These are phyloP conservation scores for Carex kokanica DNA, from an alignment of 176 grass and related monocot species.

Conservation along the genomic window DNA sequence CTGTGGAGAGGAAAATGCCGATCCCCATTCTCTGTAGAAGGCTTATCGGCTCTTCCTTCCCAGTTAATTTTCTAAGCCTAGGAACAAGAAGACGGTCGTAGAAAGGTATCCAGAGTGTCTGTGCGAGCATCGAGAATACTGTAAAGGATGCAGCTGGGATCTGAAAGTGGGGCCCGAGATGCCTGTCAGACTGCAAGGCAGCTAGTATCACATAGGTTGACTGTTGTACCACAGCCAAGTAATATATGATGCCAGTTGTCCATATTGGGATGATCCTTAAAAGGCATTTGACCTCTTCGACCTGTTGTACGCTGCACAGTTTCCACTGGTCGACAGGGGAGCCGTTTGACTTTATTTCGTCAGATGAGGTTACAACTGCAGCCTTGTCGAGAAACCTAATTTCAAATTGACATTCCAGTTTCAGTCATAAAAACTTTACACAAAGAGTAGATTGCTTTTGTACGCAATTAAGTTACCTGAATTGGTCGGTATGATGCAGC, in stretches of 20 bases:
- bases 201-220: slow-evolving; percentile 76
- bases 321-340: slow-evolving; percentile 45
- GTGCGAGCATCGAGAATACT: slow-evolving; percentile 81
- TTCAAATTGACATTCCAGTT: neutral
- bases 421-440: neutral
- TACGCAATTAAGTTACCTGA: slow-evolving; percentile 31
- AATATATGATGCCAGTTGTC: slow-evolving; percentile 85
- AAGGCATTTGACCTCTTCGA: slow-evolving; percentile 89
- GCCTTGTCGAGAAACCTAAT: slow-evolving; percentile 74
- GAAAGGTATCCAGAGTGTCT: slow-evolving; percentile 81
- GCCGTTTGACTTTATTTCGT: slow-evolving; percentile 43
- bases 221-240: slow-evolving; percentile 86
- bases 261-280: slow-evolving; percentile 74
- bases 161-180: slow-evolving; percentile 53
- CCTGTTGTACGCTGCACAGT: slow-evolving; percentile 81
- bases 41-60: slow-evolving; percentile 55
- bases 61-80: slow-evolving; percentile 38
- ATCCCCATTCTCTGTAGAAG: slow-evolving; percentile 82
- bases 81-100: slow-evolving; percentile 79
- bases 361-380: slow-evolving; percentile 40
- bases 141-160: slow-evolving; percentile 86
- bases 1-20: slow-evolving; percentile 73
- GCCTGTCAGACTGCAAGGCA: slow-evolving; percentile 82
- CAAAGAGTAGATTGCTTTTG: slow-evolving; percentile 3
- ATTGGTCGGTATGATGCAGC: slow-evolving; percentile 77